Conservation (phyloP, 768 basidiomycete genomes). For the Wakefieldia striispora region DNA sequence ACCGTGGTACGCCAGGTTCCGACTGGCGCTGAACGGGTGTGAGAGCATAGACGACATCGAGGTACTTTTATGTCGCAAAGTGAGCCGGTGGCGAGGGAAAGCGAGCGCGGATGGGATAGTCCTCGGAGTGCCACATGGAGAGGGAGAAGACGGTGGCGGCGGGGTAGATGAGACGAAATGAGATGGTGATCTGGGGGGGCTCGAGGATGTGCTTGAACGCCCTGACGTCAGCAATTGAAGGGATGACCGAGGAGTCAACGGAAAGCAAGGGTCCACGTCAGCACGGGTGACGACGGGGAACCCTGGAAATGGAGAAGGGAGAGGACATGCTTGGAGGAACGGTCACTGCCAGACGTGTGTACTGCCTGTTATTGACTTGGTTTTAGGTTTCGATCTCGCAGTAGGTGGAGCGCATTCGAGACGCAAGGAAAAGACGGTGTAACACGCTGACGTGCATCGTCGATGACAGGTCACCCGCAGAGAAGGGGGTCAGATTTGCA, state of each 20-base stretch:
- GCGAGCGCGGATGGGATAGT: constrained; percentile 3
- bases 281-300: too few species aligned
- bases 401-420: too few species aligned
- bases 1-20: constrained; percentile 58
- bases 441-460: background rate
- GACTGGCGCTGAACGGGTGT: constrained; percentile 42
- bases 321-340: too few species aligned
- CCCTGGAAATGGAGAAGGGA: too few species aligned
- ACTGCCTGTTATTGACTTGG: too few species aligned
- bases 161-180: background rate
- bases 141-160: constrained; percentile 1
- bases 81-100: constrained; percentile 51
- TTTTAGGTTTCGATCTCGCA: too few species aligned
- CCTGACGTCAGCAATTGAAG: background rate
- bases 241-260: background rate
- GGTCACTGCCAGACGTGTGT: too few species aligned
- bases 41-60: constrained; percentile 47
- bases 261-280: background rate
- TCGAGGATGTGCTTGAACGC: background rate
- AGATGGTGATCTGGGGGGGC: constrained; percentile 3
- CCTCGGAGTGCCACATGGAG: background rate
- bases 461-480: background rate
- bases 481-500: background rate
- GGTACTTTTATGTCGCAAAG: constrained; percentile 39
- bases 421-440: too few species aligned